Evolutionary conservation across 176 grass and related monocot genomes (phyloP).

Genomic region (Coix lacrymajobi): DNA sequence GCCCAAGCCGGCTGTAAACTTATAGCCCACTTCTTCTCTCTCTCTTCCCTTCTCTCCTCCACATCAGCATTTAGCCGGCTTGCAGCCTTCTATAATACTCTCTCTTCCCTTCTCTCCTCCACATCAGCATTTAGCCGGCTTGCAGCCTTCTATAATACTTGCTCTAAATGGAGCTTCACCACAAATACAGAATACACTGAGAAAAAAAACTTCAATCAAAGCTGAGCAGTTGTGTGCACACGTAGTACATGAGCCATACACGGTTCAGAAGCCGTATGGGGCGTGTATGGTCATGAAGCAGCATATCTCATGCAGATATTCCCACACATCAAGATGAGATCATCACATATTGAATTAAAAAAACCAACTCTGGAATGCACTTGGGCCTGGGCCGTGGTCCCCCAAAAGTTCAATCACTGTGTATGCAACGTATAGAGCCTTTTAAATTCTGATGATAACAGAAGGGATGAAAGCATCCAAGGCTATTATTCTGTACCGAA

Average conservation of each 20-base stretch:
- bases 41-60: no score
- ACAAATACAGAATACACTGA: not conserved
- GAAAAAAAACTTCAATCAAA: not conserved
- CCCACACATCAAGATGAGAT: not conserved
- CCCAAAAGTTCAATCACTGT: not conserved
- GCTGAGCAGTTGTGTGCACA: not conserved
- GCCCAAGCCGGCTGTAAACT: no score
- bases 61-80: no score
- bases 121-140: no score
- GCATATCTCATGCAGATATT: conserved; percentile 3
- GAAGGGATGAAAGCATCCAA: conserved; percentile 25
- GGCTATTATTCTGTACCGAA: conserved; percentile 14
- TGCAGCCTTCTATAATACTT: no score
- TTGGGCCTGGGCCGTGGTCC: not conserved
- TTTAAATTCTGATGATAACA: conserved; percentile 4
- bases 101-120: no score
- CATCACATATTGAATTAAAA: not conserved
- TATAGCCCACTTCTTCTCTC: no score
- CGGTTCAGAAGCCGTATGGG: not conserved
- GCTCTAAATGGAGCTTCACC: not conserved
- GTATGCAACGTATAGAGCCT: not conserved
- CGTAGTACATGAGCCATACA: not conserved
- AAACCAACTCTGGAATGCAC: not conserved
- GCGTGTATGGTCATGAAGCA: not conserved
- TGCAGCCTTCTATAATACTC: no score